Percentiles rank a stretch among this genome's conserved stretches.
These are phyloP conservation scores for Tolypocladium amazonense DNA, from an alignment of 2,329 filamentous ascomycete genomes.

Conservation along the genomic window DNA sequence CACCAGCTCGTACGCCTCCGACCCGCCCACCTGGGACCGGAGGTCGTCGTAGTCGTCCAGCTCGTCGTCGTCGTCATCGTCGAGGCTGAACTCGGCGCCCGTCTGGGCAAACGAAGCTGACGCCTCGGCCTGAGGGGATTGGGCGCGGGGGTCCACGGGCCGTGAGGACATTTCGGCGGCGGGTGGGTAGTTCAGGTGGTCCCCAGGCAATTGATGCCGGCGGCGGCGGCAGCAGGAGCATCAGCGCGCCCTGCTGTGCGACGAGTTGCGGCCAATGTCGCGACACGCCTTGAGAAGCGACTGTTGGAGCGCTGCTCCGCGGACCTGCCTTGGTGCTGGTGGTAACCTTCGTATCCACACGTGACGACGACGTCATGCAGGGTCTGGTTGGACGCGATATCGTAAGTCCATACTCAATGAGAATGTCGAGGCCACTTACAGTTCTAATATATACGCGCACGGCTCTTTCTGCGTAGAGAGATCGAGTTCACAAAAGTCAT, in stretches of 20 bases:
- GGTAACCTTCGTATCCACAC: not conserved
- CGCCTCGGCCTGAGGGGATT: constrained; percentile 9
- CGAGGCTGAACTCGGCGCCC: constrained; percentile 23
- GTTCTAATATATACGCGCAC: not conserved
- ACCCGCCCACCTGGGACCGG: constrained; percentile 17
- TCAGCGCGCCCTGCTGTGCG: not conserved
- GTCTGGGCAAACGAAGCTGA: constrained; percentile 29
- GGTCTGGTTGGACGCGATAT: not conserved
- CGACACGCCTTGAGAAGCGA: not conserved
- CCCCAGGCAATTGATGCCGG: not conserved
- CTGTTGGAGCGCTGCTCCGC: not conserved
- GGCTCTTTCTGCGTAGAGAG: not conserved
- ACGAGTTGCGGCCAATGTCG: not conserved
- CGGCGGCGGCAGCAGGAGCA: not conserved
- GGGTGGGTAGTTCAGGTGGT: not conserved
- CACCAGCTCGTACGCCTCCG: constrained; percentile 24
- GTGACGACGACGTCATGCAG: not conserved
- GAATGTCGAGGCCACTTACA: not conserved
- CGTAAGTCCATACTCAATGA: not conserved
- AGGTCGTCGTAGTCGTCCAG: constrained; percentile 18
- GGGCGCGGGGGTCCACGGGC: constrained; percentile 7
- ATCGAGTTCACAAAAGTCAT: too few relatives aligned
- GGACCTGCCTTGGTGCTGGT: not conserved
- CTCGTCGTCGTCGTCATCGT: constrained; percentile 25
- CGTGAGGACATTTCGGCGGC: not conserved